Evolutionary conservation across 495 filamentous ascomycete species (phyloP), one percentile per base, ranked within the genome.

Genomic region (Neurospora terricola): DNA sequence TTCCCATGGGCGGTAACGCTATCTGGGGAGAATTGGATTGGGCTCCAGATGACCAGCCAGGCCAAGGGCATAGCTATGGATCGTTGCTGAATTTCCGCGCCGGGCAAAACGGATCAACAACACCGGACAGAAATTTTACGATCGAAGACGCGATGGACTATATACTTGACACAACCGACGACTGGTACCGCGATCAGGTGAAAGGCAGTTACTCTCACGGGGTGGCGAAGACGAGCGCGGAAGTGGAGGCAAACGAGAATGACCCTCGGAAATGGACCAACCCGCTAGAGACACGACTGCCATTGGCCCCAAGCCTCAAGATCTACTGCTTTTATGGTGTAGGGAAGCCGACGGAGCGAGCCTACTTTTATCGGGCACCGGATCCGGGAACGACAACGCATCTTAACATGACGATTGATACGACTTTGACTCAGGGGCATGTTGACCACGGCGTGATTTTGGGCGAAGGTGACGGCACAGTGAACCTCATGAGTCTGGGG

Each of bases 241-340:
- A 97, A 79, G 94, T 99, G 1, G 92, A 97, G 77, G 90, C 87
- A 12, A 99, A 99, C 80, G 93, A 97, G 74, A 83, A 88, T 21
- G 88, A 94, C 73, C 91, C 89, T 5, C 84, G 86, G 45, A 98
- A 95, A 78, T 99, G 96, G 96, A 87, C 97, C 62, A 99, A 99
- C 80, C 96, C 96, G 0, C 88, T 99, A 27, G 96, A 98, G 77
- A 91, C 93, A 1, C 89, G 96, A 9, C 86, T 99, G 0, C 96
- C 96, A 0, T 85, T 91, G 66, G 96, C 96, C 16, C 96, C 96
- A 1, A 92, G 89, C 78, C 87, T 99, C 81, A 98, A 97, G 84
- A 93, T 99, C 23, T 99, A 96, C 80, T 99, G 96, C 82, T 98
- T 99, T 84, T 98, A 99, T 80, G 96, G 93, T 42, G 87, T 97